phyloP scores from a whole-genome alignment of 306 rosid species.

The Trifolium dubium region DNA sequence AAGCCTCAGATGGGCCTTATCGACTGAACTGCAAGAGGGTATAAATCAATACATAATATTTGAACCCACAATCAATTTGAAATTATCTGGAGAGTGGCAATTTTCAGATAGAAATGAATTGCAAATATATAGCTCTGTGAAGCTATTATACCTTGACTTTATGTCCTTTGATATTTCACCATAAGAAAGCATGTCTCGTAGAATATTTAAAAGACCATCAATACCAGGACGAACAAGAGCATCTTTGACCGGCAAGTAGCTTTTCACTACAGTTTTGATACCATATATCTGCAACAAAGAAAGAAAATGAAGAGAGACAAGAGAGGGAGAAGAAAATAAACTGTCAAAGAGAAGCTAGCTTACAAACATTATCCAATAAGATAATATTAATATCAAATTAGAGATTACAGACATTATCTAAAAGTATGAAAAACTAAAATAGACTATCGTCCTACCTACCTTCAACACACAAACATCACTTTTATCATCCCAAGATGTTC shows the following conservation, averaged over 20 bases:
- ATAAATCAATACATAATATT: conserved; percentile 39
- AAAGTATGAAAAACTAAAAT: conserved; percentile 15
- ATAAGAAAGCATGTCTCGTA: conserved; percentile 73
- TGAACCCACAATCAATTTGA: conserved; percentile 37
- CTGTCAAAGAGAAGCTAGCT: conserved; percentile 19
- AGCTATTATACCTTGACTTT: conserved; percentile 74
- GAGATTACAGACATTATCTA: conserved; percentile 5
- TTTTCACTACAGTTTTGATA: conserved; percentile 90
- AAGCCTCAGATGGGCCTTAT: conserved; percentile 90
- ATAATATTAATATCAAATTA: not conserved
- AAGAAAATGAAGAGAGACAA: conserved; percentile 1
- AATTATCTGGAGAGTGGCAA: not conserved
- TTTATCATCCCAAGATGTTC: conserved; percentile 77
- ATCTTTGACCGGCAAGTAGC: conserved; percentile 95
- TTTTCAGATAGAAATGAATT: conserved; percentile 14
- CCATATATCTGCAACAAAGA: conserved; percentile 72
- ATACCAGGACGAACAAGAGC: conserved; percentile 89
- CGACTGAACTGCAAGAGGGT: conserved; percentile 76
- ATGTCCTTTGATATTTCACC: conserved; percentile 91
- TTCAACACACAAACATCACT: conserved; percentile 88
- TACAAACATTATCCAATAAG: conserved; percentile 34
- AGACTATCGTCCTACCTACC: conserved; percentile 57
- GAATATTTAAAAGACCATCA: conserved; percentile 70
- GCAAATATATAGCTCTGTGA: not conserved
- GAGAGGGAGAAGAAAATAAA: conserved; percentile 13